Evolutionary conservation across 352 stramenopile genomes (phyloP), one percentile per base, ranked within the genome.

Genomic region (Phytophthora boehmeriae): DNA sequence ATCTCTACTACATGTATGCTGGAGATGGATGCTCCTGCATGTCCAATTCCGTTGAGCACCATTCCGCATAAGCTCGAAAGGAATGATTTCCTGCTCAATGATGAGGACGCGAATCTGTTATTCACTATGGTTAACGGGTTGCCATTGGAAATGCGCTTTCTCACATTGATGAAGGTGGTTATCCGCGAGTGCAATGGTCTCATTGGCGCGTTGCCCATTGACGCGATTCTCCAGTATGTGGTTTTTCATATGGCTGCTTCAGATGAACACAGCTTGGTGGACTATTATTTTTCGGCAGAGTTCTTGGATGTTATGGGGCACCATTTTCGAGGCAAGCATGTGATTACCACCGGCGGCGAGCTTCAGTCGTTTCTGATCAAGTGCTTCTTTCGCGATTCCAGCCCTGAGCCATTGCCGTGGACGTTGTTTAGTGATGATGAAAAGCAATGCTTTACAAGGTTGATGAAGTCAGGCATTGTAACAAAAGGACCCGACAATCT

Each of bases 391-490:
- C 8, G 1, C 41, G 38, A 23, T 13, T 34, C 30, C 30, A 44
- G 22, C 3, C 6, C 25, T 45, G 34, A 9, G 14, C 3, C 27
- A 16, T 28, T 23, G 5, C n/a, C 27, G 50, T 5, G 30, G 13
- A 22, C 9, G 14, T 4, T 14, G 2, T 8, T 48, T 2, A 34
- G n/a, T 17, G 36, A 25, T 28, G 38, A 47, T 39, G 50, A 57
- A 1, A 28, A 39, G 32, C 5, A 3, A n/a, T 48, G 22, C 2
- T 27, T 25, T 25, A 1, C 8, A 19, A 48, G 13, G 22, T 50
- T 59, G 28, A 22, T 50, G 17, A 50, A 49, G 25, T 2, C 52
- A n/a, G 52, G 52, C 22, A 51, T 58, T 23, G 16, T 68, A 1
- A 46, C 52, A 17, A n/a, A 56, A 30, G 52, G 54, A 42, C 35